Conservation (phyloP, 805 yeast genomes). For the Candida nitratophila region DNA sequence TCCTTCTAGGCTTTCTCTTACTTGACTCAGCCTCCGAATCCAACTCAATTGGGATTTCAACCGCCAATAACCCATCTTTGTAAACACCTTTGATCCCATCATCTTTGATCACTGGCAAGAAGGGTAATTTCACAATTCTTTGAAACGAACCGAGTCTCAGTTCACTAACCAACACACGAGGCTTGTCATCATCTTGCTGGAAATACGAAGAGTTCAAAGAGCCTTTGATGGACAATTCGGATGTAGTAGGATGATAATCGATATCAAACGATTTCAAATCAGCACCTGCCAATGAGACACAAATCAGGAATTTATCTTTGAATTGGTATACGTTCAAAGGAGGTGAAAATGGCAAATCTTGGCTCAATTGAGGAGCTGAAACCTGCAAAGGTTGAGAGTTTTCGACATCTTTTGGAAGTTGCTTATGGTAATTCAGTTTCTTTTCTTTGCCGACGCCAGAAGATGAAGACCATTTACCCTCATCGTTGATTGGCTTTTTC, state of each 20-base stretch:
- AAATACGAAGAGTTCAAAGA: slow-evolving; percentile 32
- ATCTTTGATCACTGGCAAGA: slow-evolving; percentile 44
- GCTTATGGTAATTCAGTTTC: background rate
- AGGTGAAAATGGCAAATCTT: slow-evolving; percentile 47
- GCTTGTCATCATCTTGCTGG: slow-evolving; percentile 19
- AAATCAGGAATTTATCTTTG: slow-evolving; percentile 36
- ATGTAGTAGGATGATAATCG: slow-evolving; percentile 52
- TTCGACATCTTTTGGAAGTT: too few species aligned
- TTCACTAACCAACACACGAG: slow-evolving; percentile 40
- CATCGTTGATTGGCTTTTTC: too few species aligned
- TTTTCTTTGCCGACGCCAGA: too few species aligned
- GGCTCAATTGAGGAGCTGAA: slow-evolving; percentile 35
- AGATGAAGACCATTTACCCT: too few species aligned
- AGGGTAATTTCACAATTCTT: slow-evolving; percentile 50
- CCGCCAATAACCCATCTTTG: slow-evolving; percentile 45
- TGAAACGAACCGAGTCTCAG: slow-evolving; percentile 51
- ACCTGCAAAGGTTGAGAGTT: slow-evolving; percentile 36
- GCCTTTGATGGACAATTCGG: slow-evolving; percentile 48
- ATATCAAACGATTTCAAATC: slow-evolving; percentile 43
- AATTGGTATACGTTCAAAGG: slow-evolving; percentile 52
- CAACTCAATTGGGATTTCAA: slow-evolving; percentile 39
- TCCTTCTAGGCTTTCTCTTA: slow-evolving; percentile 12
- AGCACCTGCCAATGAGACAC: slow-evolving; percentile 55
- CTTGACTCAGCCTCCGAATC: slow-evolving; percentile 8
- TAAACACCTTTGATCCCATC: slow-evolving; percentile 48